These are phyloP conservation scores for Anisodus tanguticus DNA, from an alignment of 257 asterid species.

Conservation along the genomic window DNA sequence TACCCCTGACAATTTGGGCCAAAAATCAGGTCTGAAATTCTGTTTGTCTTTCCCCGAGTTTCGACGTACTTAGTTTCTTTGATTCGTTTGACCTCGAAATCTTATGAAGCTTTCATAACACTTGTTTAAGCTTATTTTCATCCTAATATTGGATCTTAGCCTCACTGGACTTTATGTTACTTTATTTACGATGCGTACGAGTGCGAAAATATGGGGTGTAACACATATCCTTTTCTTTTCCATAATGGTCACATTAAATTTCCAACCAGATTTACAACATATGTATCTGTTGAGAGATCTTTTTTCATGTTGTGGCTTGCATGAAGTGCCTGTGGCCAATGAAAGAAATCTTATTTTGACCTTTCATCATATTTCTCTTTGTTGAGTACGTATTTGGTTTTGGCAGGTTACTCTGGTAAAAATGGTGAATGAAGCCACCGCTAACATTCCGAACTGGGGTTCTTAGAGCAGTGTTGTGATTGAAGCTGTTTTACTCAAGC, in stretches of 20 bases:
- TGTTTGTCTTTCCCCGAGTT: no score
- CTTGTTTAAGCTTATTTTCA: no score
- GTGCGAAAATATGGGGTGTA: no score
- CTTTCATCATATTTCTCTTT: neutral
- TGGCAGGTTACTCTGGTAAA: constrained; percentile 84
- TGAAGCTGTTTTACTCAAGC: neutral
- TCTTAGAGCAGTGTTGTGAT: constrained; percentile 41
- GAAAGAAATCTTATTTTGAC: neutral
- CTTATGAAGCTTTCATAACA: no score
- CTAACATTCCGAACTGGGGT: constrained; percentile 85
- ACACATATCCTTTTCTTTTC: neutral
- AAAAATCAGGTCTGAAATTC: no score
- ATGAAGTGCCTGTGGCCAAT: neutral
- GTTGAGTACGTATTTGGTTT: constrained; percentile 5
- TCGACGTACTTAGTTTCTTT: no score
- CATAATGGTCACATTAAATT: neutral
- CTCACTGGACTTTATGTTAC: no score
- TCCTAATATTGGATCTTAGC: no score
- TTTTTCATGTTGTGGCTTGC: constrained; percentile 20
- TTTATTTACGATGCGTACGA: no score
- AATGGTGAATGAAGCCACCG: constrained; percentile 91
- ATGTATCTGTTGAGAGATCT: constrained; percentile 20
- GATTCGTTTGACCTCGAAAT: no score
- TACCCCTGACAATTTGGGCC: no score
- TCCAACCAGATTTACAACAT: neutral